These are phyloP conservation scores for Botrytis porri DNA, from an alignment of 2,329 filamentous ascomycete genomes.

Conservation along the genomic window DNA sequence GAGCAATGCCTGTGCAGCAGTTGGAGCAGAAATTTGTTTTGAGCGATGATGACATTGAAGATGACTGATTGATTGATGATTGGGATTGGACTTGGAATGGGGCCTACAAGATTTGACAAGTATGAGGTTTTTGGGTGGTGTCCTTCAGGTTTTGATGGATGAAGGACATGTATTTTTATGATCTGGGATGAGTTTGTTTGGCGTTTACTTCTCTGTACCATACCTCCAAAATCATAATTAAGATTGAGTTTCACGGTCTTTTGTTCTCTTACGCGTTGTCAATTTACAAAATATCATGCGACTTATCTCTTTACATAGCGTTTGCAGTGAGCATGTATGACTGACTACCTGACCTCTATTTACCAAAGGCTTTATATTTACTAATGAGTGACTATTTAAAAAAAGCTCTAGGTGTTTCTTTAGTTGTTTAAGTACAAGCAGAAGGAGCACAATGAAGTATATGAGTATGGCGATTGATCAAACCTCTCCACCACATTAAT, in stretches of 20 bases:
- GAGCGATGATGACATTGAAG: constrained; percentile 83
- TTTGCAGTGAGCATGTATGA: not conserved
- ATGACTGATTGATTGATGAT: constrained; percentile 41
- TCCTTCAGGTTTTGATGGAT: not conserved
- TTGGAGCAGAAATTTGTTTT: constrained; percentile 64
- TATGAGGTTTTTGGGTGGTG: not conserved
- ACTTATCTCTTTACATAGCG: not conserved
- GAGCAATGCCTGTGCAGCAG: constrained; percentile 25
- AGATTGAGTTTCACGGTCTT: not conserved
- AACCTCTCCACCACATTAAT: constrained; percentile 29
- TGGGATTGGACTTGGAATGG: not conserved
- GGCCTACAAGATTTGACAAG: not conserved
- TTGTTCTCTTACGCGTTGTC: not conserved
- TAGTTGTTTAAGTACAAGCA: constrained; percentile 28
- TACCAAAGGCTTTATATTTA: constrained; percentile 31
- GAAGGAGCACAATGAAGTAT: constrained; percentile 33
- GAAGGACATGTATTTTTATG: not conserved
- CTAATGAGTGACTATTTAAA: constrained; percentile 40
- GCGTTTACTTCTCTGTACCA: not conserved
- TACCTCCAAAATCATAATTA: not conserved
- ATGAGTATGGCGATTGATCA: constrained; percentile 32
- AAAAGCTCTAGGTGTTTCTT: constrained; percentile 32
- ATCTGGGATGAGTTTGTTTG: not conserved
- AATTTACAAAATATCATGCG: not conserved
- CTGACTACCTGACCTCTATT: not conserved